Base-by-base conservation (phyloP, 2,329 filamentous ascomycete species). In the Zymoseptoria passerinii region DNA sequence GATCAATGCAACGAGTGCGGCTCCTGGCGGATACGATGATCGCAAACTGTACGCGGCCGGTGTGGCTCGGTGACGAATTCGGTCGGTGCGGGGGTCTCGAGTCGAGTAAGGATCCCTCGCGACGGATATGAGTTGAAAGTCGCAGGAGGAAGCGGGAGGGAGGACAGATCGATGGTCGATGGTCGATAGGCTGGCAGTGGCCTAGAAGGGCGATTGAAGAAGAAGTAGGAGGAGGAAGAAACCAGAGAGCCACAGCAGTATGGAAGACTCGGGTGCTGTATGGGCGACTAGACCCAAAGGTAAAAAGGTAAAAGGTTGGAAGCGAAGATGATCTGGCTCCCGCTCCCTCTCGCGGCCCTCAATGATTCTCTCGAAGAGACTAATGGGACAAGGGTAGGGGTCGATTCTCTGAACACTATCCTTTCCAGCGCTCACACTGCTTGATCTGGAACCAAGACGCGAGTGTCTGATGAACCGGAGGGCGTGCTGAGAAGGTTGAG, bases 111-210 rank as follows among this genome's bases (percentile, higher is more conserved):
- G 35, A 44, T 44, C 35, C 35, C 35, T 44, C 35, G 35, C 35
- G 35, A 44, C n/a, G 16, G 16, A 44, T 44, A 44, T 44, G 35
- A 44, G 16, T n/a, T 44, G 35, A 23, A 4, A 16, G 13, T 44
- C 35, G 35, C n/a, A 16, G 35, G 35, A 44, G 13, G 35, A n/a
- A n/a, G 16, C 35, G 35, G 35, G 8, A 8, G n/a, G 8, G 28
- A 13, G 7, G 23, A 23, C 23, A 23, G 23, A 23, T 23, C 23
- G 23, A 23, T 23, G 23, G n/a, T 29, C 29, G 29, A 50, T 13
- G 27, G n/a, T 27, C 28, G 51, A 48, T 51, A 63, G 59, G 52
- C 58, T 53, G 50, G 58, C 59, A 56, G 52, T 53, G 56, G 53
- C 61, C 59, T 53, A 60, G 56, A 54, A 28, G 28, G 19, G 28